Conservation (phyloP, 495 filamentous ascomycete species). For the Elasticomyces elasticus region DNA sequence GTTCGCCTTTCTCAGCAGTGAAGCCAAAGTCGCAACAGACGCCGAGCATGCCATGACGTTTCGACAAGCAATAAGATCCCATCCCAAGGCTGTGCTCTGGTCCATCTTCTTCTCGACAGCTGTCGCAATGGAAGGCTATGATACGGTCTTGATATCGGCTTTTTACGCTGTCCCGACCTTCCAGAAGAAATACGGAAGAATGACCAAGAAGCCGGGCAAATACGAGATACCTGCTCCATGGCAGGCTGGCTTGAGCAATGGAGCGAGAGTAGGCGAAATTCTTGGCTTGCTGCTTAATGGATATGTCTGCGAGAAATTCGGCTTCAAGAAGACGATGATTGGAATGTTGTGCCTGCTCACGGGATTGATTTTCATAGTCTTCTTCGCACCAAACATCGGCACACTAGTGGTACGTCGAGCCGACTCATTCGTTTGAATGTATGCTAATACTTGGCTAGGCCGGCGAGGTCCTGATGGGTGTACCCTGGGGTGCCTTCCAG, state of each 20-base stretch:
- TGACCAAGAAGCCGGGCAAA: slow-evolving; percentile 8
- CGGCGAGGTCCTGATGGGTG: slow-evolving; percentile 59
- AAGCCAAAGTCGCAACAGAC: too few species aligned
- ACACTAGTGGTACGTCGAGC: too few species aligned
- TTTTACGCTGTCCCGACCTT: slow-evolving; percentile 34
- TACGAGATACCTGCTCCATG: slow-evolving; percentile 51
- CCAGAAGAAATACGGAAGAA: background rate
- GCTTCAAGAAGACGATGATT: slow-evolving; percentile 27
- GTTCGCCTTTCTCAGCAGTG: too few species aligned
- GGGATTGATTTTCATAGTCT: slow-evolving; percentile 28
- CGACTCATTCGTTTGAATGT: too few species aligned
- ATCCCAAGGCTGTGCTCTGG: slow-evolving; percentile 28
- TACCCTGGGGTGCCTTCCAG: slow-evolving; percentile 55
- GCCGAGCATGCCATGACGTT: background rate
- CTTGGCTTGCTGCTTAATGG: slow-evolving; percentile 45
- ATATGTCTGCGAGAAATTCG: slow-evolving; percentile 21
- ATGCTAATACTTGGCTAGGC: too few species aligned
- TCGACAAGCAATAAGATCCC: slow-evolving; percentile 14
- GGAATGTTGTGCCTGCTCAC: slow-evolving; percentile 19
- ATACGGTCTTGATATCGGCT: slow-evolving; percentile 29
- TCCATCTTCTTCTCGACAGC: slow-evolving; percentile 31
- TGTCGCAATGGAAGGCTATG: slow-evolving; percentile 39
- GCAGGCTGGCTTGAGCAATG: slow-evolving; percentile 68
- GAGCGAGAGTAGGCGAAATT: slow-evolving; percentile 52
- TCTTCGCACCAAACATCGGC: slow-evolving; percentile 24